Conservation (phyloP, 2,329 filamentous ascomycete species). For the Westerdykella sp. region DNA sequence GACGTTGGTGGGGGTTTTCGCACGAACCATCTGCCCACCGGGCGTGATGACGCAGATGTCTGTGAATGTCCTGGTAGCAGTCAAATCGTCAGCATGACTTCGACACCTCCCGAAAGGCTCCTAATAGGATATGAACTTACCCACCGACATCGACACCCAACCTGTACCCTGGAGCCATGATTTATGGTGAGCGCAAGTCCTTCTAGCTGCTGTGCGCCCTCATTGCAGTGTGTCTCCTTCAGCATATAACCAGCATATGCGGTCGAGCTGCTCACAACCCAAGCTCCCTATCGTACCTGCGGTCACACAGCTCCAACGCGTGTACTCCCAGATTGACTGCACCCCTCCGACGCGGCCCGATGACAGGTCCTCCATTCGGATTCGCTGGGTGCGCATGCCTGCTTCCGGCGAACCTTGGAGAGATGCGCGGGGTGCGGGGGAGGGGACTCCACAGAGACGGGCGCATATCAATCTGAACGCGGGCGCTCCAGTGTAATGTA, state of each 20-base stretch:
- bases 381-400: not conserved
- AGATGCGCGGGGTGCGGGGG: not conserved
- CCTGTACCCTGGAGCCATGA: slow-evolving; percentile 25
- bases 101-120: not conserved
- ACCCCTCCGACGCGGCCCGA: not conserved
- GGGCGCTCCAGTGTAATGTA: no score
- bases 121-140: slow-evolving; percentile 11
- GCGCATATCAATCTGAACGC: no score
- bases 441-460: no score
- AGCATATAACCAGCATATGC: no score
- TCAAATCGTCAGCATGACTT: not conserved
- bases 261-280: not conserved
- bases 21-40: slow-evolving; percentile 39
- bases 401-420: not conserved
- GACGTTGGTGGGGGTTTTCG: slow-evolving; percentile 44
- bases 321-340: not conserved
- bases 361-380: not conserved
- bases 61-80: slow-evolving; percentile 39
- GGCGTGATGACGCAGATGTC: slow-evolving; percentile 46
- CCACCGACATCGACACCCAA: slow-evolving; percentile 32
- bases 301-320: not conserved
- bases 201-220: no score
- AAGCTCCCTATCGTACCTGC: not conserved
- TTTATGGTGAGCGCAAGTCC: not conserved
- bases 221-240: no score